Evolutionary conservation across 345 rosid genomes (phyloP).

Genomic region (Angophora floribunda): DNA sequence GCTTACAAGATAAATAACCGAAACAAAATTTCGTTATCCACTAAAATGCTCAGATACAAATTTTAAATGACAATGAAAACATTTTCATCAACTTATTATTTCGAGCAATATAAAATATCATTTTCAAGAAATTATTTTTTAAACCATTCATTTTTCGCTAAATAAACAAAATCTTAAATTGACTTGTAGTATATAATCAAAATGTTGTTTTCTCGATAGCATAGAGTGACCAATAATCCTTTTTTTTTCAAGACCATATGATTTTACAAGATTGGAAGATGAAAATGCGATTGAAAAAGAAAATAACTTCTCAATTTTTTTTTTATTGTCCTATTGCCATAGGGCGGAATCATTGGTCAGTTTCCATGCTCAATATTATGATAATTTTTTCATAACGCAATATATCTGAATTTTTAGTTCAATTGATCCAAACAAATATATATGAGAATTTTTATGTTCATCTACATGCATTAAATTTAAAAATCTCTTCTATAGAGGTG

Average conservation of each 20-base stretch:
- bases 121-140: rapidly evolving
- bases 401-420: neutral
- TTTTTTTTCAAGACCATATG: rapidly evolving
- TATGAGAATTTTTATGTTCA: neutral
- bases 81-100: no score
- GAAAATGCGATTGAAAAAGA: neutral
- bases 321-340: rapidly evolving
- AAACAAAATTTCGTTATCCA: no score
- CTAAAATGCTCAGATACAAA: neutral
- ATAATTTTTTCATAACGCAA: neutral
- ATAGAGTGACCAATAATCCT: neutral
- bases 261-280: neutral
- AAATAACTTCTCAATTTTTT: neutral
- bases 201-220: neutral
- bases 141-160: rapidly evolving
- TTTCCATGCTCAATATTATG: neutral
- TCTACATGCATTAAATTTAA: neutral
- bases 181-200: neutral
- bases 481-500: neutral
- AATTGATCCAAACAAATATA: neutral
- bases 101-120: neutral
- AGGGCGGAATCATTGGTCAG: neutral
- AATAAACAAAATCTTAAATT: neutral
- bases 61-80: rapidly evolving
- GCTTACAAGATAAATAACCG: neutral